Evolutionary conservation across 2,329 filamentous ascomycete species (phyloP).

Genomic region (Stachybotrys chartarum): DNA sequence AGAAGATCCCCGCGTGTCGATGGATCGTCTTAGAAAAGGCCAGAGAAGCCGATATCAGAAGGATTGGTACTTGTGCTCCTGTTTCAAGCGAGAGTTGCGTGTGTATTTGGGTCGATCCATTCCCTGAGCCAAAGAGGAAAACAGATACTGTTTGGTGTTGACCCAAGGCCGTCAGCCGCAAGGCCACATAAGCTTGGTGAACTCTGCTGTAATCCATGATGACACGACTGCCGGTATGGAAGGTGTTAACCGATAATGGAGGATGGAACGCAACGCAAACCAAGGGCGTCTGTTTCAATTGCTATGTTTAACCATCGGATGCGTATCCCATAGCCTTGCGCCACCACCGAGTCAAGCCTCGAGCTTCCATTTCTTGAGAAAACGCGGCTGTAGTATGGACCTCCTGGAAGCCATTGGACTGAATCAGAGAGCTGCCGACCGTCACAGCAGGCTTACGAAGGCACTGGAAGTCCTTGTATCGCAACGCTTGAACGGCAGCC

Average conservation of each 20-base stretch:
- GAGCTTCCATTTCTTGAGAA: constrained; percentile 50
- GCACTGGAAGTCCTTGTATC: constrained; percentile 69
- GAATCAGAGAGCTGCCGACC: constrained; percentile 1
- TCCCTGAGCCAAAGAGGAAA: too few relatives aligned
- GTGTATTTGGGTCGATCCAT: too few relatives aligned
- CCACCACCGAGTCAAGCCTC: constrained; percentile 60
- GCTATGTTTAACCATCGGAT: background rate
- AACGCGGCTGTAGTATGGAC: constrained; percentile 59
- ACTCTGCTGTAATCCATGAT: too few relatives aligned
- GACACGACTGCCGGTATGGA: too few relatives aligned
- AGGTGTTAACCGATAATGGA: background rate
- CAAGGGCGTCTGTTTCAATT: background rate
- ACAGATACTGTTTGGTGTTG: too few relatives aligned
- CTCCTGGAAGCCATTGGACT: constrained; percentile 39
- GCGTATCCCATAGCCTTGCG: constrained; percentile 56
- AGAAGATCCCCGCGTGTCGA: background rate
- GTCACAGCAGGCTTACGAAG: constrained; percentile 40
- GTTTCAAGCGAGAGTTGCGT: too few relatives aligned
- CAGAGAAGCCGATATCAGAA: too few relatives aligned
- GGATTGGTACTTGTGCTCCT: too few relatives aligned
- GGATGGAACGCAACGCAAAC: background rate
- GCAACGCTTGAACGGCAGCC: constrained; percentile 51
- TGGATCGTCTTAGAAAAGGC: too few relatives aligned
- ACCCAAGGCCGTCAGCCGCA: too few relatives aligned
- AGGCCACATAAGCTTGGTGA: too few relatives aligned